Evolutionary conservation across 768 basidiomycete species (phyloP).

Genomic region (Lentinus tigrinus): DNA sequence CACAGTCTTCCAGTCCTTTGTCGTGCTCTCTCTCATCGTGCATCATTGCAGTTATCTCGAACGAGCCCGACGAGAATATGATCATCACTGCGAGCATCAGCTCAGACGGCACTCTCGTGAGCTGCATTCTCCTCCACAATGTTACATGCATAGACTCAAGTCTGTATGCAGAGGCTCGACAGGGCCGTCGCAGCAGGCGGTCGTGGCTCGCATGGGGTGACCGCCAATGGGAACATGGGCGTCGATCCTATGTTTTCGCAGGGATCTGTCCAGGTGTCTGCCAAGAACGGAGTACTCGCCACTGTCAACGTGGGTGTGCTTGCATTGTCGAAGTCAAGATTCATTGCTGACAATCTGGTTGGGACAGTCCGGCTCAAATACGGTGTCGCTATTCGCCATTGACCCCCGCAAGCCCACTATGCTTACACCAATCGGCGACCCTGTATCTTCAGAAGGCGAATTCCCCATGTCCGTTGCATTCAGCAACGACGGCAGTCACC

Average conservation of each 20-base stretch:
- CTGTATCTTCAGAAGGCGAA: constrained; percentile 45
- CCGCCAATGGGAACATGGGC: constrained; percentile 12
- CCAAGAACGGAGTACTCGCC: constrained; percentile 17
- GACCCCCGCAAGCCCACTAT: constrained; percentile 41
- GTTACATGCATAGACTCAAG: neutral
- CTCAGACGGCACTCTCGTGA: constrained; percentile 40
- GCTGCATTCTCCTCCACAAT: neutral
- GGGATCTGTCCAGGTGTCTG: constrained; percentile 24
- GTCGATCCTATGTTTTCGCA: constrained; percentile 23
- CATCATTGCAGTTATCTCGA: constrained; percentile 47
- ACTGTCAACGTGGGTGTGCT: constrained; percentile 25
- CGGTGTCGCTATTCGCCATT: constrained; percentile 39
- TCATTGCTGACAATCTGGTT: neutral
- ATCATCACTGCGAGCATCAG: constrained; percentile 42
- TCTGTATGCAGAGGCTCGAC: constrained; percentile 12
- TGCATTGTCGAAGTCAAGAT: no score
- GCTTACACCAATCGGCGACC: constrained; percentile 42
- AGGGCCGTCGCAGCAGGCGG: constrained; percentile 18
- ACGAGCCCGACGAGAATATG: constrained; percentile 45
- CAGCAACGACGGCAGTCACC: constrained; percentile 29
- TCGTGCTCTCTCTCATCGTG: neutral
- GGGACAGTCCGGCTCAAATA: constrained; percentile 46
- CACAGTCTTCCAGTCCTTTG: neutral
- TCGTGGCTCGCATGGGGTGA: constrained; percentile 23
- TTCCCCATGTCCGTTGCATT: constrained; percentile 48